phyloP scores from a whole-genome alignment of 371 early-diverging fungal genomes.

The Zancudomyces culisetae region DNA sequence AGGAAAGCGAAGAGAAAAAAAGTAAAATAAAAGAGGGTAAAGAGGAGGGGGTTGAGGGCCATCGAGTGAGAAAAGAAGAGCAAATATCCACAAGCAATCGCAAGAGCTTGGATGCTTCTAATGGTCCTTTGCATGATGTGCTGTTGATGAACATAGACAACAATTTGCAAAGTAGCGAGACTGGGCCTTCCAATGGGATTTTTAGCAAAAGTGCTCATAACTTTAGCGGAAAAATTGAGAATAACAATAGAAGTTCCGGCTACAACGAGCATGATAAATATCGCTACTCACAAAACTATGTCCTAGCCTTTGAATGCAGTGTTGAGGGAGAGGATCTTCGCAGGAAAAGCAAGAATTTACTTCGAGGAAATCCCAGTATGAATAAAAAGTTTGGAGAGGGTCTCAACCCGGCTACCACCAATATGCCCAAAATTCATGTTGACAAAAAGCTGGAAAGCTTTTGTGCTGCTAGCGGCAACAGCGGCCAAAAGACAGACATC shows the following conservation, averaged over 20 bases:
- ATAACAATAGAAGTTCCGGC: background rate
- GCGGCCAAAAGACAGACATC: background rate
- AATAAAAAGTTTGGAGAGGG: background rate
- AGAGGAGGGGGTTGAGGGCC: too few relatives aligned
- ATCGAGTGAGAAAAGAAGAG: too few relatives aligned
- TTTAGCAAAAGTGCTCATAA: background rate
- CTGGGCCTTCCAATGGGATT: background rate
- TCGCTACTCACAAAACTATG: conserved; percentile 1
- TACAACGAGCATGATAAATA: background rate
- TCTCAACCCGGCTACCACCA: background rate
- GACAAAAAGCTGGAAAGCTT: background rate
- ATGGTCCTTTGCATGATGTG: too few relatives aligned
- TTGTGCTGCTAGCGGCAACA: background rate
- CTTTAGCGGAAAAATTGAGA: background rate
- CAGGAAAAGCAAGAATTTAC: background rate
- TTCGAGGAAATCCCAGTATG: background rate
- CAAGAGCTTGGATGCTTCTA: too few relatives aligned
- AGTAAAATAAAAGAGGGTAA: too few relatives aligned
- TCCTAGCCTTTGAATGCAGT: conserved; percentile 3
- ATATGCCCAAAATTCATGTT: background rate
- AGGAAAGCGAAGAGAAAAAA: too few relatives aligned
- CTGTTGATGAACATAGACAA: too few relatives aligned
- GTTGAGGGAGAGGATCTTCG: conserved; percentile 2
- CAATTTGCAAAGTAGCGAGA: background rate
- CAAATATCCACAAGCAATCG: too few relatives aligned